A percentile compares a stretch with the other conserved stretches of the same genome.
These are phyloP conservation scores for Tetrapyrgos nigripes DNA, from an alignment of 1,284 basidiomycete species.

Conservation along the genomic window DNA sequence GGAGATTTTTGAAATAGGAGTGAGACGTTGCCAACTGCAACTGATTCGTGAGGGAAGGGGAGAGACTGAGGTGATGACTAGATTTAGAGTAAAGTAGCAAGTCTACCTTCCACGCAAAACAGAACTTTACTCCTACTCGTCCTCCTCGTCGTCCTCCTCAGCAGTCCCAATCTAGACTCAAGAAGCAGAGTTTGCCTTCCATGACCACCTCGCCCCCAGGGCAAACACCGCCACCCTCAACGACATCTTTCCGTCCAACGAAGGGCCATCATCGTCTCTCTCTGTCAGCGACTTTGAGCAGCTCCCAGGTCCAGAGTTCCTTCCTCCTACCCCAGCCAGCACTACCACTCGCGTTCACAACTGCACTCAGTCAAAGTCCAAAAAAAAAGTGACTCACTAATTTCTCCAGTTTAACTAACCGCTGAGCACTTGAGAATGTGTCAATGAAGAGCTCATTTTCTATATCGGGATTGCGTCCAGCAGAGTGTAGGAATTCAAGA, in stretches of 20 bases:
- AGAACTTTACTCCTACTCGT: conserved; percentile 55
- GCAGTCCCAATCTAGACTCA: conserved; percentile 37
- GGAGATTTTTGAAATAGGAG: no score
- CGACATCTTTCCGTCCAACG: conserved; percentile 64
- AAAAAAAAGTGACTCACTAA: conserved; percentile 79
- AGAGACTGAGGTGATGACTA: no score
- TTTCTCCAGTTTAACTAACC: conserved; percentile 83
- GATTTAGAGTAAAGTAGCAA: conserved; percentile 8
- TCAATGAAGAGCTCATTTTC: no score
- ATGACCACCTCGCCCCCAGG: conserved; percentile 60
- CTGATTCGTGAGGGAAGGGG: no score
- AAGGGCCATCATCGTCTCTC: conserved; percentile 51
- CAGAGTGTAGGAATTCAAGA: no score
- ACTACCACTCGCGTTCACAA: conserved; percentile 58
- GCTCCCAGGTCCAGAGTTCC: conserved; percentile 54
- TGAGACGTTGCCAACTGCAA: no score
- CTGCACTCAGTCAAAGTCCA: conserved; percentile 67
- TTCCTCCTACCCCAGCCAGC: conserved; percentile 40
- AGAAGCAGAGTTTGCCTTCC: conserved; percentile 46
- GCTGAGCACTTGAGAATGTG: no score
- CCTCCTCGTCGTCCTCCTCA: conserved; percentile 56
- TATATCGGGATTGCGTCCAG: no score
- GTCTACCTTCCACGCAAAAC: conserved; percentile 50
- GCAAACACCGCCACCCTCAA: conserved; percentile 81
- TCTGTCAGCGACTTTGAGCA: conserved; percentile 53